These are phyloP conservation scores for Boletellus deceptivus DNA, from an alignment of 1,284 basidiomycete species.

Conservation along the genomic window DNA sequence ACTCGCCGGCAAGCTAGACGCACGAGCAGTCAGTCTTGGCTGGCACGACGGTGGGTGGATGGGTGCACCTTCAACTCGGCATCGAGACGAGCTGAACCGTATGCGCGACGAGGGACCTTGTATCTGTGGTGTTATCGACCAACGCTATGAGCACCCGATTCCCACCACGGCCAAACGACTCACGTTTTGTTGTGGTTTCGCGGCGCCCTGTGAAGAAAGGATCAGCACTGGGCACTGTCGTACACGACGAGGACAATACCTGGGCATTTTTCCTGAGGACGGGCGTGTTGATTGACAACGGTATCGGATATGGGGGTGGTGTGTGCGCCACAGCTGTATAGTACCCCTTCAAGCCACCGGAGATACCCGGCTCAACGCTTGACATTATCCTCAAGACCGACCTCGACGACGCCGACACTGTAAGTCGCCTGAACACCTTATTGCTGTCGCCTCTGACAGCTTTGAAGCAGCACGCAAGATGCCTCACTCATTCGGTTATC, in stretches of 20 bases:
- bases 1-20: conserved; percentile 93
- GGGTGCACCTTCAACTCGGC: conserved; percentile 91
- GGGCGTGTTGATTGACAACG: conserved; percentile 30
- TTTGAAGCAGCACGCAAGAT: conserved; percentile 65
- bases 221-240: conserved; percentile 35
- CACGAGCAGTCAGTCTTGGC: conserved; percentile 5
- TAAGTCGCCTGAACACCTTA: conserved; percentile 31
- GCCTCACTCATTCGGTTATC: conserved; percentile 99
- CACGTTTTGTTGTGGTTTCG: conserved; percentile 89
- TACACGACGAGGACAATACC: conserved; percentile 48
- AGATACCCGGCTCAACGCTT: conserved; percentile 32
- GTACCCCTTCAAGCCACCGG: conserved; percentile 41
- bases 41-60: background rate
- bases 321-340: conserved; percentile 45
- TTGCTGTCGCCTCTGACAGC: conserved; percentile 18
- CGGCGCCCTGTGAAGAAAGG: conserved; percentile 61
- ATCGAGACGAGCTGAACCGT: conserved; percentile 98
- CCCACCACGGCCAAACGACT: conserved; percentile 74
- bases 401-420: conserved; percentile 42
- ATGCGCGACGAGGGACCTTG: conserved; percentile 98
- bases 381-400: conserved; percentile 37
- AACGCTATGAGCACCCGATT: conserved; percentile 57
- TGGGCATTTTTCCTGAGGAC: conserved; percentile 76
- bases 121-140: conserved; percentile 63
- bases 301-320: conserved; percentile 3